Evolutionary conservation across 2,329 filamentous ascomycete species (phyloP).

Genomic region (Alternaria sp.): DNA sequence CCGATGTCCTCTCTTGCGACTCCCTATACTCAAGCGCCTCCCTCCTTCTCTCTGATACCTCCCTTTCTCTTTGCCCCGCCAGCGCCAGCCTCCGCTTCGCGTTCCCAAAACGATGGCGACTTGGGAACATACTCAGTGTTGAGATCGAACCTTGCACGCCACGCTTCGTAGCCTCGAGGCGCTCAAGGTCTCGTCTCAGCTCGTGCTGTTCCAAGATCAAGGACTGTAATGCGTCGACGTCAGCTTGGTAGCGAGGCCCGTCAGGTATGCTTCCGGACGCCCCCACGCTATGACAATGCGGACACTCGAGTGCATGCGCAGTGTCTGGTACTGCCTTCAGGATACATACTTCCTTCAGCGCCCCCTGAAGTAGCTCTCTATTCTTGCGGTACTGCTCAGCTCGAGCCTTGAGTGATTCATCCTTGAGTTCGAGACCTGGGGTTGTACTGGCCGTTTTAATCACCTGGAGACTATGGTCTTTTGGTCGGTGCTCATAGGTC

Average conservation of each 20-base stretch:
- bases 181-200: conserved; percentile 9
- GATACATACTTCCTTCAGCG: neutral
- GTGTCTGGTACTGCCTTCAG: neutral
- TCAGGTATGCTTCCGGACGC: neutral
- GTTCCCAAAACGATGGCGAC: neutral
- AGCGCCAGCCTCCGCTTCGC: neutral
- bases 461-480: neutral
- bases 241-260: neutral
- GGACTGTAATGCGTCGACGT: neutral
- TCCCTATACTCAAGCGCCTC: neutral
- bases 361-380: neutral
- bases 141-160: neutral
- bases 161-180: neutral
- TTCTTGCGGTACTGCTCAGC: neutral
- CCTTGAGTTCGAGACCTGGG: neutral
- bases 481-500: conserved; percentile 2
- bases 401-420: neutral
- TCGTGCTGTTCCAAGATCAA: neutral
- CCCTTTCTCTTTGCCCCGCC: accelerated
- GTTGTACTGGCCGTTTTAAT: conserved; percentile 1
- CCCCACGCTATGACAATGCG: neutral
- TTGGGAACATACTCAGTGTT: neutral
- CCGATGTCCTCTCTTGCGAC: neutral
- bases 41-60: neutral
- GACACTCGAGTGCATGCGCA: neutral